Conservation (phyloP, 441 rosid genomes). For the Bruguiera hainesii region DNA sequence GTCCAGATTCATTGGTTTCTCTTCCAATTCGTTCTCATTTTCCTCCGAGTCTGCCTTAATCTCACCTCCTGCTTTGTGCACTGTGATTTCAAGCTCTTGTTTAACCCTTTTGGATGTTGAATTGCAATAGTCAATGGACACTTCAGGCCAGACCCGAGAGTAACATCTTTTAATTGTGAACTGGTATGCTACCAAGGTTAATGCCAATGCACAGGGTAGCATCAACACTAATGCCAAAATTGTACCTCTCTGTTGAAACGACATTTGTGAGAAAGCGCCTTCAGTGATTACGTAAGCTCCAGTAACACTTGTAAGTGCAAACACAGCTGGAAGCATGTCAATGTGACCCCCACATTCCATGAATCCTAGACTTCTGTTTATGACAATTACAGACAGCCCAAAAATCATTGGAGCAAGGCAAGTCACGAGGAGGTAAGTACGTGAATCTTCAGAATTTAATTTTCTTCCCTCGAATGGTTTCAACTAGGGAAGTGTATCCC, state of each 20-base stretch:
- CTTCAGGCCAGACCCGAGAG: not conserved
- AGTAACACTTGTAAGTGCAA: conserved; percentile 12
- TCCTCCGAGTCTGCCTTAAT: not conserved
- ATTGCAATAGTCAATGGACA: not conserved
- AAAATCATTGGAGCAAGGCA: conserved; percentile 13
- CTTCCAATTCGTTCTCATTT: conserved; percentile 10
- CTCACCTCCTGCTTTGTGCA: not conserved
- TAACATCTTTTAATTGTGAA: conserved; percentile 3
- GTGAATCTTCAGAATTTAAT: conserved; percentile 13
- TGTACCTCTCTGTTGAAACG: conserved; percentile 2
- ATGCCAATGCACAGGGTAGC: conserved; percentile 16
- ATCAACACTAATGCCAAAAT: conserved; percentile 11
- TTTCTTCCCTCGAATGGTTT: conserved; percentile 19
- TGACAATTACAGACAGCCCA: conserved; percentile 7
- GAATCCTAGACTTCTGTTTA: not conserved
- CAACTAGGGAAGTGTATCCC: conserved; percentile 17
- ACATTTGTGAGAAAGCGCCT: conserved; percentile 4
- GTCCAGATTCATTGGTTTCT: conserved; percentile 15
- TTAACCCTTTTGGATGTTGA: not conserved
- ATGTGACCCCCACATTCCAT: conserved; percentile 8
- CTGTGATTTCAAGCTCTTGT: not conserved
- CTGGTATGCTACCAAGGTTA: conserved; percentile 1
- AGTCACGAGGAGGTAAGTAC: conserved; percentile 17
- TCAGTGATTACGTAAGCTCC: conserved; percentile 16
- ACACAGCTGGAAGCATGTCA: conserved; percentile 9